Evolutionary conservation across 306 rosid species (phyloP).

Genomic region (Corylus heterophylla): DNA sequence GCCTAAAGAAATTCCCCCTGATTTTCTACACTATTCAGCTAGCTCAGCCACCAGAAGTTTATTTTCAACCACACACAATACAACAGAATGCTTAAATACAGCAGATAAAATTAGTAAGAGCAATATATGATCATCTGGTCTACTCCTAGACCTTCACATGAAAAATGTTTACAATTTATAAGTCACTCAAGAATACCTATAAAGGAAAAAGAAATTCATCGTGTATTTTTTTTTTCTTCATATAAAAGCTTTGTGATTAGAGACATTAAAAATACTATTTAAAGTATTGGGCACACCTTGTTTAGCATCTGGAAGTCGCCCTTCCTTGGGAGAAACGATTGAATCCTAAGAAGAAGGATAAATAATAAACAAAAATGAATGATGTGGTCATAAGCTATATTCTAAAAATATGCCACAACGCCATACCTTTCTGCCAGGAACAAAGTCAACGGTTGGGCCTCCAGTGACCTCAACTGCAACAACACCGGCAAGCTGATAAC

Average conservation of each 20-base stretch:
- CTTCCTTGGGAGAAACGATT: constrained; percentile 66
- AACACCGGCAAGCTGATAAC: constrained; percentile 90
- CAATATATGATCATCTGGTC: neutral
- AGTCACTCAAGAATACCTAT: neutral
- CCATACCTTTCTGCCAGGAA: constrained; percentile 82
- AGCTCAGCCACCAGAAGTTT: neutral
- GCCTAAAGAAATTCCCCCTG: neutral
- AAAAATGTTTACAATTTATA: neutral
- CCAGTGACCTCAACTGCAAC: constrained; percentile 98
- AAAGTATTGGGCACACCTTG: constrained; percentile 41
- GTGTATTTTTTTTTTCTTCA: neutral
- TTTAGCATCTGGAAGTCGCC: constrained; percentile 89
- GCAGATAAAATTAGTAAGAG: neutral
- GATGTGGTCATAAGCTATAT: constrained; percentile 16
- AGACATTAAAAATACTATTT: neutral
- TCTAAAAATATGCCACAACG: constrained; percentile 23
- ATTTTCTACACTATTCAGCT: neutral
- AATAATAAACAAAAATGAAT: neutral
- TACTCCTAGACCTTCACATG: neutral
- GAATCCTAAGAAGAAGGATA: constrained; percentile 57
- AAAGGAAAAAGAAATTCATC: neutral
- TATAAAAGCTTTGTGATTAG: neutral
- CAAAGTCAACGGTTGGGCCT: constrained; percentile 82
- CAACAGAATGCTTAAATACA: neutral
- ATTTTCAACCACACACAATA: neutral